A percentile compares a stretch with the other conserved stretches of the same genome.
Evolutionary conservation across 805 yeast genomes (phyloP).

Genomic region (Candida chauliodis): DNA sequence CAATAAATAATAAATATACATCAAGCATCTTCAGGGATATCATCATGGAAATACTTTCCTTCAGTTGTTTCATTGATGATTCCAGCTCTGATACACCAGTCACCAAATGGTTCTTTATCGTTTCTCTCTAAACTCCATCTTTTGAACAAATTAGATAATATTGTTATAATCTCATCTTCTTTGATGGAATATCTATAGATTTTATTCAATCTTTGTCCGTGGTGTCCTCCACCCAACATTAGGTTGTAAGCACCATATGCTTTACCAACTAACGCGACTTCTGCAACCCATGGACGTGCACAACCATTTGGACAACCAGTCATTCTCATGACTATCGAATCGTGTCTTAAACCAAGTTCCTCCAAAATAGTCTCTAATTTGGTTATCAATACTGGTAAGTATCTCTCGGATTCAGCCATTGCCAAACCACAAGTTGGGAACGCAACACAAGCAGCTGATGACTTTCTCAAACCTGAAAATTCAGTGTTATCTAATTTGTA

Average conservation of each 20-base stretch:
- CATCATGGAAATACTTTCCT: constrained; percentile 94
- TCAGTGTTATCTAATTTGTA: constrained; percentile 81
- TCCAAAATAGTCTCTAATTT: constrained; percentile 85
- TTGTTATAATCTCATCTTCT: constrained; percentile 80
- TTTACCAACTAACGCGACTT: constrained; percentile 92
- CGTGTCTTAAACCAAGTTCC: constrained; percentile 90
- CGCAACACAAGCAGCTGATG: constrained; percentile 96
- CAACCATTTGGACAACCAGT: constrained; percentile 99
- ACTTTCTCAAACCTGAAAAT: constrained; percentile 78
- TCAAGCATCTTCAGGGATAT: constrained; percentile 73
- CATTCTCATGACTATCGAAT: constrained; percentile 95
- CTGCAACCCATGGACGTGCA: constrained; percentile 98
- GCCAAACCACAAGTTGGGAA: constrained; percentile 99
- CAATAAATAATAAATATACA: no score
- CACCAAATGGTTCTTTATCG: constrained; percentile 95
- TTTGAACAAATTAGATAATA: constrained; percentile 82
- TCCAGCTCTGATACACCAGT: constrained; percentile 83
- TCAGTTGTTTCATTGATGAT: constrained; percentile 83
- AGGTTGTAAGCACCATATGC: constrained; percentile 91
- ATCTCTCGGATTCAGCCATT: constrained; percentile 97
- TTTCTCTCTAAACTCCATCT: constrained; percentile 90
- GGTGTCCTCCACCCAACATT: constrained; percentile 94
- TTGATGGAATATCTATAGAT: constrained; percentile 81
- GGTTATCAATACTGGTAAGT: constrained; percentile 74
- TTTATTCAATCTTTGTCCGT: constrained; percentile 90